Evolutionary conservation across 805 yeast genomes (phyloP), one percentile per base, ranked within the genome.

Genomic region (Blastobotrys robertii): DNA sequence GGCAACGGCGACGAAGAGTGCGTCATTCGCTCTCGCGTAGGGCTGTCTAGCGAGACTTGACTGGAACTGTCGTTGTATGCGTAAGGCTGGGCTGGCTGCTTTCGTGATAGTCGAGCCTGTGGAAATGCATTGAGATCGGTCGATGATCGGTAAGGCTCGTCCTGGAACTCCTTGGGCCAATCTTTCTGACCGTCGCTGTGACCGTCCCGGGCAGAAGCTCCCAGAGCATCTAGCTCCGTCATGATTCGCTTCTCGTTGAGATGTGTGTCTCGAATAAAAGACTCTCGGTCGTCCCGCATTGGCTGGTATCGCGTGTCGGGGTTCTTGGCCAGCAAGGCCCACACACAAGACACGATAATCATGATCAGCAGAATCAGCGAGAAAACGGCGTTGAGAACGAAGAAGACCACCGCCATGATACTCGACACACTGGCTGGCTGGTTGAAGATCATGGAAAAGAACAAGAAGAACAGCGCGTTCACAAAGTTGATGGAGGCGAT

Each of bases 241-340:
- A 44, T 45, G 10, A 39, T 45, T 14, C 33, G 37, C 50, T 49
- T 47, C 41, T 59, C 50, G 32, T 45, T 41, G 38, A 46, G 34
- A 46, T 52, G 49, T 30, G 45, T 45, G 13, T 48, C 61, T 45
- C 50, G 59, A 58, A 92, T 84, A 62, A 92, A 92, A n/a, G 96
- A 84, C 41, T 84, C 92, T 60, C 98, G 77, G 59, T 92, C 98
- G 63, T 92, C 98, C 54, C 82, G 83, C 82, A 90, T 83, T 48
- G 96, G 97, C 66, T 86, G 90, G 67, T 92, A 92, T 54, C 95
- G 76, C 8, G 90, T 77, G 64, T 92, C 98, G 42, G 98, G 97
- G 62, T 92, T 87, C 70, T 83, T 86, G 62, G 83, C 81, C 29
- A 88, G 52, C 54, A 92, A 63, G 0, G 96, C 95, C 63, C 86